Evolutionary conservation across 1,139 yeast species (phyloP).

Genomic region (Pichia sp.): DNA sequence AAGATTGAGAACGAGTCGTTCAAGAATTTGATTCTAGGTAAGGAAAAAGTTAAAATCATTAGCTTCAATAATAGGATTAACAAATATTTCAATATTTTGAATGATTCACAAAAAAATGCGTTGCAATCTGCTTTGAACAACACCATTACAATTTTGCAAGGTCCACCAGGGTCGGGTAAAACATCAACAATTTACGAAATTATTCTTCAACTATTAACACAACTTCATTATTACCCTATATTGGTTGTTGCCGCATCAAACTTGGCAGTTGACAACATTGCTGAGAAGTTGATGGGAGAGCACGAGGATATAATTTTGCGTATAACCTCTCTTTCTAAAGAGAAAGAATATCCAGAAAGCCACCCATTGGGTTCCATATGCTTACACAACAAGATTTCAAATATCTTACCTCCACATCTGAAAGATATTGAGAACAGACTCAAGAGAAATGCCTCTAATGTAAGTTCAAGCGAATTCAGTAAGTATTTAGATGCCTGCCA

Average conservation of each 20-base stretch:
- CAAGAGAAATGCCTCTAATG: constrained; percentile 17
- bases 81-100: constrained; percentile 47
- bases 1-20: constrained; percentile 55
- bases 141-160: constrained; percentile 77
- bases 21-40: constrained; percentile 55
- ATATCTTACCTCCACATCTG: constrained; percentile 44
- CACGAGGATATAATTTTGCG: constrained; percentile 53
- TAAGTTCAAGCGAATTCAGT: constrained; percentile 35
- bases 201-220: constrained; percentile 52
- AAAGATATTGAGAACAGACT: constrained; percentile 44
- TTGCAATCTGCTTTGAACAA: constrained; percentile 67
- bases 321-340: constrained; percentile 59
- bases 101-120: constrained; percentile 64
- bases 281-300: constrained; percentile 55
- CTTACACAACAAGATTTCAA: constrained; percentile 56
- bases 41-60: constrained; percentile 56
- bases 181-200: constrained; percentile 89
- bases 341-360: constrained; percentile 50
- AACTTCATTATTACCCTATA: constrained; percentile 43
- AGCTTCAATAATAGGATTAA: constrained; percentile 49
- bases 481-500: constrained; percentile 45
- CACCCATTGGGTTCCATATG: constrained; percentile 60
- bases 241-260: constrained; percentile 74
- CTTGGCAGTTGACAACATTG: constrained; percentile 73
- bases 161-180: constrained; percentile 98